A percentile compares a stretch with the other conserved stretches of the same genome.
Evolutionary conservation across 2,329 filamentous ascomycete genomes (phyloP).

Genomic region (Xylariaceae sp.): DNA sequence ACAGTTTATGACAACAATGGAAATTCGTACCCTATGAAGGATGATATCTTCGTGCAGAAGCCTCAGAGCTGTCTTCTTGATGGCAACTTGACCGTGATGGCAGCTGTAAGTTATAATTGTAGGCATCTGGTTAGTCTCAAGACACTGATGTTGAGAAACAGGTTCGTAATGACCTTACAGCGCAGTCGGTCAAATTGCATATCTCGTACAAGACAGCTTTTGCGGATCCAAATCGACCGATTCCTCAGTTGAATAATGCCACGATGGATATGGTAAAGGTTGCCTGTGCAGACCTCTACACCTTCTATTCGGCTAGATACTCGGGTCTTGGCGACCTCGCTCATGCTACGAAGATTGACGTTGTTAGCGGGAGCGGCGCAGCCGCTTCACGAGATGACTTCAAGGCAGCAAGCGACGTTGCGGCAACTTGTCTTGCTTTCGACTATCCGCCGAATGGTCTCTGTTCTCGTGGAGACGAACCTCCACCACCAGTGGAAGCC

Average conservation of each 20-base stretch:
- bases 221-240: conserved; percentile 35
- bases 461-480: conserved; percentile 22
- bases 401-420: conserved; percentile 42
- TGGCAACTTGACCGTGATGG: conserved; percentile 41
- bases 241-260: conserved; percentile 37
- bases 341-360: conserved; percentile 42
- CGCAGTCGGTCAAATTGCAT: conserved; percentile 37
- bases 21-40: conserved; percentile 47
- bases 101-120: conserved; percentile 31
- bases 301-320: conserved; percentile 41
- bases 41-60: conserved; percentile 49
- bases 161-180: conserved; percentile 43
- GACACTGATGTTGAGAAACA: conserved; percentile 12
- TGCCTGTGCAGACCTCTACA: conserved; percentile 43
- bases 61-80: conserved; percentile 52
- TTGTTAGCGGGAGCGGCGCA: conserved; percentile 36
- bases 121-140: background rate
- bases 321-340: conserved; percentile 41
- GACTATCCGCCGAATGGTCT: conserved; percentile 31
- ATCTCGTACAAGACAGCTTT: conserved; percentile 41
- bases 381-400: conserved; percentile 41
- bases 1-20: conserved; percentile 53
- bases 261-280: conserved; percentile 39
- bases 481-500: conserved; percentile 15
- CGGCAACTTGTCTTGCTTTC: conserved; percentile 40